These are phyloP conservation scores for Stagonosporopsis chrysanthemi DNA, from an alignment of 2,329 filamentous ascomycete species.

Conservation along the genomic window DNA sequence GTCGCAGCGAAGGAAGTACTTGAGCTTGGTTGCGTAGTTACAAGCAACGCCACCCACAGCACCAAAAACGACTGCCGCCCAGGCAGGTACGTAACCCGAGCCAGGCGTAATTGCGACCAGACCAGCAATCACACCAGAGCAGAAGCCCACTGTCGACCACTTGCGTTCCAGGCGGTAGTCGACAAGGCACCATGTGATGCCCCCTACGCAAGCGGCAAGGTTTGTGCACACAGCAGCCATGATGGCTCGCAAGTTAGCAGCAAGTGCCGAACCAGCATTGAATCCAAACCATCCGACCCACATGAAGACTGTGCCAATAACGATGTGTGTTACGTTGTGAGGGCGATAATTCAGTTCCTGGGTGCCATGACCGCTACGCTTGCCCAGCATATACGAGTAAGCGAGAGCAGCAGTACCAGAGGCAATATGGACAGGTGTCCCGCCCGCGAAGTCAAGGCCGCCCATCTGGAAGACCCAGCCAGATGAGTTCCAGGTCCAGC, in stretches of 20 bases:
- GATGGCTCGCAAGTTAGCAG: constrained; percentile 82
- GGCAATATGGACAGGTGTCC: constrained; percentile 88
- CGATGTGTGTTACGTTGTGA: constrained; percentile 91
- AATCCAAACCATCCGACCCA: constrained; percentile 98
- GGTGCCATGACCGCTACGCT: constrained; percentile 82
- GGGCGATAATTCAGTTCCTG: constrained; percentile 90
- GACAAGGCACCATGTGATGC: constrained; percentile 87
- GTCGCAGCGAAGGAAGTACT: constrained; percentile 81
- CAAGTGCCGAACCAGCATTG: constrained; percentile 84
- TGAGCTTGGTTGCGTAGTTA: constrained; percentile 91
- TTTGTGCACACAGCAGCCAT: constrained; percentile 90
- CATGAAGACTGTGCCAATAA: constrained; percentile 90
- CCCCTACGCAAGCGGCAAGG: constrained; percentile 81
- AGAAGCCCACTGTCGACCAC: constrained; percentile 94
- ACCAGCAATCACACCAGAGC: constrained; percentile 86
- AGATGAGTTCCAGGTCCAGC: constrained; percentile 89
- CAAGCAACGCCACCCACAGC: constrained; percentile 77
- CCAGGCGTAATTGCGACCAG: constrained; percentile 89
- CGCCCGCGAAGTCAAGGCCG: constrained; percentile 86
- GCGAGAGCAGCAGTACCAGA: constrained; percentile 84
- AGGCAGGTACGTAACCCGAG: constrained; percentile 84
- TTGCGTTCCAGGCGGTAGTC: constrained; percentile 90
- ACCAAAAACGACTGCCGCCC: constrained; percentile 83
- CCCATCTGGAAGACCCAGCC: constrained; percentile 84
- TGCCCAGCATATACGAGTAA: constrained; percentile 91